Percentiles rank a stretch among this genome's conserved stretches.
Evolutionary conservation across 371 early-diverging fungal species (phyloP).

Genomic region (Syncephalastrum racemosum): DNA sequence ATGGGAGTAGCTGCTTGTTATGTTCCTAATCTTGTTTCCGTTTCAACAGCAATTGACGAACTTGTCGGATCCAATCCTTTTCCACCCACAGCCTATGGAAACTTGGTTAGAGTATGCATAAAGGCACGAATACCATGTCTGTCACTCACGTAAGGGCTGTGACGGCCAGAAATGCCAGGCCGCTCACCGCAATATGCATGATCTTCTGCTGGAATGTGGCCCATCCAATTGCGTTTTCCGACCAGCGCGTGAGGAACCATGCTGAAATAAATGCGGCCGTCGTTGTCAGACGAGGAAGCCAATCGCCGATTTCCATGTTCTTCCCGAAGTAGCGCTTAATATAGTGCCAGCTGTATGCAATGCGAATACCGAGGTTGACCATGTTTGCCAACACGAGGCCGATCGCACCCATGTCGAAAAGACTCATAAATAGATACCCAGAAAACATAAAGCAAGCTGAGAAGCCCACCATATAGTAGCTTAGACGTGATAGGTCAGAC

Average conservation of each 20-base stretch:
- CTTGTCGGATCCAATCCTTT: constrained; percentile 22
- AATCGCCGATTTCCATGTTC: constrained; percentile 19
- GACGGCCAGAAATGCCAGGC: constrained; percentile 30
- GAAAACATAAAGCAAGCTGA: constrained; percentile 69
- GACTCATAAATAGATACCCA: constrained; percentile 59
- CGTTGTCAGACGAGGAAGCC: constrained; percentile 47
- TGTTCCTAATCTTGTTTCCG: constrained; percentile 9
- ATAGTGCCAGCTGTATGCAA: constrained; percentile 72
- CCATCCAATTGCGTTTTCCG: constrained; percentile 62
- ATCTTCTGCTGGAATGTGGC: constrained; percentile 48
- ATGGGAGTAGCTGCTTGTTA: no score
- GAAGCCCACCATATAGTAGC: constrained; percentile 74
- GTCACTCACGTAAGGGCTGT: constrained; percentile 19
- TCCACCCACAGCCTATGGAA: constrained; percentile 31
- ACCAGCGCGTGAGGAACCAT: constrained; percentile 60
- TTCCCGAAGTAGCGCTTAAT: constrained; percentile 54
- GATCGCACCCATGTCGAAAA: constrained; percentile 63
- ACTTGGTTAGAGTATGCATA: not conserved
- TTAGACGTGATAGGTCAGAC: constrained; percentile 59
- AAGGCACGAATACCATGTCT: not conserved
- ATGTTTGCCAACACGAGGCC: constrained; percentile 88
- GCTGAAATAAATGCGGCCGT: constrained; percentile 45
- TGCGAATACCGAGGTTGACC: constrained; percentile 79
- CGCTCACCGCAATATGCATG: constrained; percentile 61
- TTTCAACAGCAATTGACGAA: constrained; percentile 16